Base-by-base conservation (phyloP, 352 stramenopile genomes). In the Elongisporangium anandrum region DNA sequence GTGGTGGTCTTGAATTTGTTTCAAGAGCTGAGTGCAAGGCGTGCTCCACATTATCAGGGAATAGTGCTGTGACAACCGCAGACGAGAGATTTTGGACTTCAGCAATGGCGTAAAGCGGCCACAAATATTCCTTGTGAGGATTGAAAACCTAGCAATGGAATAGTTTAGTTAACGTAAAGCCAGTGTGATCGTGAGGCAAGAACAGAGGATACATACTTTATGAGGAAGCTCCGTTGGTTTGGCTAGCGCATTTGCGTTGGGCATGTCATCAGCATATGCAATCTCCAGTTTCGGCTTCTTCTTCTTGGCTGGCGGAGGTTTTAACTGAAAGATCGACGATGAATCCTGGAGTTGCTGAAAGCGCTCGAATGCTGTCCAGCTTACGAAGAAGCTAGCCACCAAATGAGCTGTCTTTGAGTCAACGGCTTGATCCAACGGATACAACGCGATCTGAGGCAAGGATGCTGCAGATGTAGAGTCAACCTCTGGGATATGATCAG, bases 341-440 rank as follows among this genome's bases (percentile, higher is more conserved):
- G 75, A 67, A 38, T 79, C 60, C 24, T 88, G 79, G 0, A 90
- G 62, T 21, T 77, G 63, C 48, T 88, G 79, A 20, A 87, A 85
- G 34, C 69, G 60, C 10, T 77, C 58, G 29, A 87, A 87, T 1
- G 73, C 56, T 26, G 55, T 57, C 79, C 79, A 90, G 49, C 85
- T 72, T n/a, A 60, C 65, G 10, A 84, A 62, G 45, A 87, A 70
- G 34, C 79, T 72, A 15, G 60, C 22, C 24, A 81, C 52, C 5
- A 60, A 1, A 13, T 12, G 19, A 55, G 47, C 17, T 22, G 13
- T 56, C 13, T 21, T 20, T 29, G 41, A 20, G 49, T 54, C 12
- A 9, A 56, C 12, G 3, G 49, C 26, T 29, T 38, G 26, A 8
- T 47, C 51, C 7, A 56, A 23, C 3, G 8, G 22, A 56, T 56